These are phyloP conservation scores for Linderina pennispora DNA, from an alignment of 192 early-diverging fungal genomes.

Conservation along the genomic window DNA sequence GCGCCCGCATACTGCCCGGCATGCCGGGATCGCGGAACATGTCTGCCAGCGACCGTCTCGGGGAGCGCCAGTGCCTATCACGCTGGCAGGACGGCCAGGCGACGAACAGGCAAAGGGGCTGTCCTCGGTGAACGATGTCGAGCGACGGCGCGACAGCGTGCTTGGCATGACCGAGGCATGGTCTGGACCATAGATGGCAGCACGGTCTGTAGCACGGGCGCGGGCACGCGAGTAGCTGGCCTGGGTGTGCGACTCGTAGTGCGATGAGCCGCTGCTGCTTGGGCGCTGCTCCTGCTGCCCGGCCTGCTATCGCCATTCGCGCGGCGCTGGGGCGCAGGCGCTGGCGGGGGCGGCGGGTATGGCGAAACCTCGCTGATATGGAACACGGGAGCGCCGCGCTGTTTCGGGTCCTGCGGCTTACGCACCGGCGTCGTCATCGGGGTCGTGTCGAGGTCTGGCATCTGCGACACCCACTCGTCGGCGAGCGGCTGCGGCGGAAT, in stretches of 20 bases:
- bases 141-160: not conserved
- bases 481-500: not conserved
- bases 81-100: slow-evolving; percentile 8
- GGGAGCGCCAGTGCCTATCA: too few relatives aligned
- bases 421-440: too few relatives aligned
- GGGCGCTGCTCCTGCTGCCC: too few relatives aligned
- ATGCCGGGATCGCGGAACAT: too few relatives aligned
- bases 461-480: not conserved
- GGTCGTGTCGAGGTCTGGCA: too few relatives aligned
- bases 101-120: too few relatives aligned
- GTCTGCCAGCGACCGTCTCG: too few relatives aligned
- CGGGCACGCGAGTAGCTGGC: slow-evolving; percentile 7
- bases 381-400: slow-evolving; percentile 3
- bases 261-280: not conserved
- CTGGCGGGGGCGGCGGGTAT: slow-evolving; percentile 11
- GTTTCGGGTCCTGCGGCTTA: not conserved
- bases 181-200: slow-evolving; percentile 9
- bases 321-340: too few relatives aligned
- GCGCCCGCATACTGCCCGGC: too few relatives aligned
- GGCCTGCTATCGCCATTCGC: too few relatives aligned
- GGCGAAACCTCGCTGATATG: slow-evolving; percentile 10
- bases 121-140: too few relatives aligned
- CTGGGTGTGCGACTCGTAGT: slow-evolving; percentile 14
- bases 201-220: slow-evolving; percentile 11
- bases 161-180: too few relatives aligned